Evolutionary conservation across 805 yeast genomes (phyloP).

Genomic region (Hanseniaspora clermontiae): DNA sequence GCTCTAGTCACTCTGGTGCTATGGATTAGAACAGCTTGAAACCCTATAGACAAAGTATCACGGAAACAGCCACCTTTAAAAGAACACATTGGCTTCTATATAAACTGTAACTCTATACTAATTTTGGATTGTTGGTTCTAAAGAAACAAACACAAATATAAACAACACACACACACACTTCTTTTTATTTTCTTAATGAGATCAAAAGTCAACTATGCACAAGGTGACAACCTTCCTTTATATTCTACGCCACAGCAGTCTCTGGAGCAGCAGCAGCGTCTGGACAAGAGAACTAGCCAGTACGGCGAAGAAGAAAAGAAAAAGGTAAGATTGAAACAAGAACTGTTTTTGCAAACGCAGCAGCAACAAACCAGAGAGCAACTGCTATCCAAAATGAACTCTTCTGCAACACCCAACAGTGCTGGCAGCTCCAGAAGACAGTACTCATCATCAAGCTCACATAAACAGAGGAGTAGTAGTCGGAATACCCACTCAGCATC

Average conservation of each 20-base stretch:
- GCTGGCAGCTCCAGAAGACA: background rate
- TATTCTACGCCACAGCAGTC: slow-evolving; percentile 30
- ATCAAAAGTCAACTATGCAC: slow-evolving; percentile 25
- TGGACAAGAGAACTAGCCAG: background rate
- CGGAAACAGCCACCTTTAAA: background rate
- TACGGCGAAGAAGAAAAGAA: slow-evolving; percentile 21
- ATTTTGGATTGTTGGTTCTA: no score
- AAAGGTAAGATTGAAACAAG: slow-evolving; percentile 20
- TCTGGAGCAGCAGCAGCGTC: slow-evolving; percentile 22
- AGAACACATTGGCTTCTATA: no score
- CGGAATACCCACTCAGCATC: background rate
- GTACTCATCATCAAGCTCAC: background rate
- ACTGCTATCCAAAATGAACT: background rate
- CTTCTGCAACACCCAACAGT: background rate
- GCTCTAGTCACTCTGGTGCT: no score
- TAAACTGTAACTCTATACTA: background rate
- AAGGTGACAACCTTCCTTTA: slow-evolving; percentile 26
- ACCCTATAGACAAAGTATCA: no score
- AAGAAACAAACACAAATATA: no score
- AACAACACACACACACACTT: background rate
- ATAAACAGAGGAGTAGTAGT: background rate
- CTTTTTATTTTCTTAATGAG: slow-evolving; percentile 18
- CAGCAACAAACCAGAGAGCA: slow-evolving; percentile 16
- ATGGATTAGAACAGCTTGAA: no score
- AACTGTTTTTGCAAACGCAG: slow-evolving; percentile 14